Evolutionary conservation across 2,329 filamentous ascomycete genomes (phyloP), one percentile per base, ranked within the genome.

Genomic region (Fusarium anthophilum): DNA sequence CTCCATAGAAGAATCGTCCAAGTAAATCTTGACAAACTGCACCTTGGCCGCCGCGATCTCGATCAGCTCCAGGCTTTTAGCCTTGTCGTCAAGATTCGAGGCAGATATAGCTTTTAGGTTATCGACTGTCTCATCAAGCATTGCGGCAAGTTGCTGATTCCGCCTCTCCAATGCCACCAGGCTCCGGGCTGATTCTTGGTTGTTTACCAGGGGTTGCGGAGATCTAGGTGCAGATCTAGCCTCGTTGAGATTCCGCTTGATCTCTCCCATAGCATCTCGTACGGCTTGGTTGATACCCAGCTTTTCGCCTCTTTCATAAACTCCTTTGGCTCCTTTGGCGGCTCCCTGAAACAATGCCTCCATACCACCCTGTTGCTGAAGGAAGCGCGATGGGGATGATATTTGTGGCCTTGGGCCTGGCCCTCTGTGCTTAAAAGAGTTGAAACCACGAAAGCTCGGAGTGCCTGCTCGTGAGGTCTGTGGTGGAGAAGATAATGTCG

Each of bases 281-380:
- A 96, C 90, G 1, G 92, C 93, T 80, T 93, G 92, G 79, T 94
- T 95, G 63, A 96, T 92, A 12, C 93, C 93, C 70, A 95, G 90
- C 78, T 91, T 92, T 81, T 95, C 93, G 59, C 93, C 89, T 38
- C 90, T 88, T 76, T 94, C 91, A 39, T 94, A 85, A 22, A 96
- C 91, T 59, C 91, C 91, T 79, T 92, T 93, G 24, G 95, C 91
- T 70, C 91, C 91, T 80, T 93, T 93, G 26, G 93, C 93, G 8
- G 94, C 93, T 22, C 91, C 92, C 78, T 95, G 92, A 35, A 96
- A 87, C 1, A 96, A 80, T 3, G 89, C 89, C 80, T 96, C 93
- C 51, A 95, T 86, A 20, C 89, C 86, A 5, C 87, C 89, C 35
- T 88, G 87, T 45, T 90, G 87, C 48, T 89, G 87, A n/a, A 89